Evolutionary conservation across 2,329 filamentous ascomycete genomes (phyloP).

Genomic region (Rasamsonia emersonii): DNA sequence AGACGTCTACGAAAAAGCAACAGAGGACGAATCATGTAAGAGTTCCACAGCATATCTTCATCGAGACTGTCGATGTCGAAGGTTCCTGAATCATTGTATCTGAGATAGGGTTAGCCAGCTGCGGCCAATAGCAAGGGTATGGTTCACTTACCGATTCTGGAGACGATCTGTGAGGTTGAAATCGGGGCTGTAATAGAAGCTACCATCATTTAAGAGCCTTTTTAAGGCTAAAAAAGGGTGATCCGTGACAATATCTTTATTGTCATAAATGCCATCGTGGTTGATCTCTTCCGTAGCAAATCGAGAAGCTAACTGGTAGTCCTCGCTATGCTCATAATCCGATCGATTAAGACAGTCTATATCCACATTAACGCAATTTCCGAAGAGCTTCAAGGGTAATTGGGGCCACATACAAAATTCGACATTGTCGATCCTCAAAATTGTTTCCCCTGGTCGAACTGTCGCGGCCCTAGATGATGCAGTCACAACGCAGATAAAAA

Average conservation of each 20-base stretch:
- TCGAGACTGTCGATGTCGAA: constrained; percentile 92
- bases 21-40: constrained; percentile 92
- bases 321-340: constrained; percentile 70
- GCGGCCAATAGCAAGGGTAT: constrained; percentile 7
- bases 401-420: constrained; percentile 58
- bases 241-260: constrained; percentile 63
- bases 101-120: constrained; percentile 26
- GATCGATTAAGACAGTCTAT: constrained; percentile 76
- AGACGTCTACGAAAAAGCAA: constrained; percentile 81
- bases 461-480: constrained; percentile 69
- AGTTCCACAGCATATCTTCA: constrained; percentile 92
- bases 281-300: constrained; percentile 47
- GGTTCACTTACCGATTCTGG: constrained; percentile 62
- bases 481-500: constrained; percentile 86
- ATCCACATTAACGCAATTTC: constrained; percentile 4
- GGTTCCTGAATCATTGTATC: constrained; percentile 63
- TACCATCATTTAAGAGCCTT: constrained; percentile 85
- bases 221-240: constrained; percentile 86
- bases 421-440: constrained; percentile 77
- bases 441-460: constrained; percentile 76
- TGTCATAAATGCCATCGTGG: constrained; percentile 44
- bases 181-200: constrained; percentile 95
- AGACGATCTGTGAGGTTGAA: constrained; percentile 92
- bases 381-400: constrained; percentile 3
- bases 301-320: constrained; percentile 46